A percentile compares a stretch with the other conserved stretches of the same genome.
These are phyloP conservation scores for Blastosporella zonata DNA, from an alignment of 1,284 basidiomycete species.

Conservation along the genomic window DNA sequence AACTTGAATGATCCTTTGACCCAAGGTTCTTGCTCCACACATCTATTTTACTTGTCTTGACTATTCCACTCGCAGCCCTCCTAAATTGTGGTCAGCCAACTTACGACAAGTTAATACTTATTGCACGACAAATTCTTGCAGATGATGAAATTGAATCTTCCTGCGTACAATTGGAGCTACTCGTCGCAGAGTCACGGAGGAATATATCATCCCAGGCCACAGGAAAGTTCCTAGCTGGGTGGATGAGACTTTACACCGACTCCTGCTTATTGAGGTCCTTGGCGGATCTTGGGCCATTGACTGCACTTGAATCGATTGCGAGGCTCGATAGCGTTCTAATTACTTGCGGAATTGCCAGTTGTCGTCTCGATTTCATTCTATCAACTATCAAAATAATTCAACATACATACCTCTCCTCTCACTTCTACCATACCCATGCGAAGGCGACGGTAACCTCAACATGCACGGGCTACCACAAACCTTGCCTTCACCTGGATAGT, in stretches of 20 bases:
- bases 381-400: conserved; percentile 56
- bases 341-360: conserved; percentile 77
- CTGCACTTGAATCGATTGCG: conserved; percentile 42
- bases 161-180: conserved; percentile 25
- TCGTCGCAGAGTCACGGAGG: conserved; percentile 34
- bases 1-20: conserved; percentile 19
- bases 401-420: conserved; percentile 24
- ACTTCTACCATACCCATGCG: conserved; percentile 8
- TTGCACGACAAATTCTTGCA: conserved; percentile 23
- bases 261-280: conserved; percentile 55
- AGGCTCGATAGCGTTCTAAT: conserved; percentile 80
- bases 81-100: conserved; percentile 20
- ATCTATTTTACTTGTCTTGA: not conserved
- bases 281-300: conserved; percentile 31
- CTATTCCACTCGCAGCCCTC: conserved; percentile 15
- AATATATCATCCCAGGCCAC: conserved; percentile 30
- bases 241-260: conserved; percentile 65
- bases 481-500: conserved; percentile 10
- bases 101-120: conserved; percentile 24
- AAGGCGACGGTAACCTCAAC: conserved; percentile 6
- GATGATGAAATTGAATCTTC: conserved; percentile 16
- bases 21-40: conserved; percentile 14
- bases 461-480: conserved; percentile 6
- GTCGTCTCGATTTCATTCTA: conserved; percentile 58
- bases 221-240: conserved; percentile 30